Evolutionary conservation across 495 filamentous ascomycete species (phyloP), one percentile per base, ranked within the genome.

Genomic region (Hypoxylon perforatum): DNA sequence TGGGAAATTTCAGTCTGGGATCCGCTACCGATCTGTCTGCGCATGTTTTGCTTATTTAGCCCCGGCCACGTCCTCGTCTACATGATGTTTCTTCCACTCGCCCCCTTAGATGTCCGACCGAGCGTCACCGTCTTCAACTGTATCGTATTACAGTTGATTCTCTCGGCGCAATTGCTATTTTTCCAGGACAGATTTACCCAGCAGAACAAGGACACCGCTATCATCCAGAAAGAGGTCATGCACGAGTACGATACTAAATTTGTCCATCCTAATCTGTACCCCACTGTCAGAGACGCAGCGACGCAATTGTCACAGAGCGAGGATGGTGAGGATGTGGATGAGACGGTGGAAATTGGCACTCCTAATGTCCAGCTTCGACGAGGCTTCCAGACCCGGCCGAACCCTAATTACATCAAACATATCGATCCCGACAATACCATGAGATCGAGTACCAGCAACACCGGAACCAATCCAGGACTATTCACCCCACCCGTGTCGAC

Each of bases 1-100:
- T 98, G 96, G 96, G 93, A 99, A 77, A 75, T 99, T 53, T 85
- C 89, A 0, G 85, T 98, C 14, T 99, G 95, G 95, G 93, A 98
- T 70, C 95, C 95, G 12, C 82, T 91, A 23, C 92, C 95, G 7
- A 82, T 96, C 36, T 92, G 88, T 49, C 76, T 97, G 49, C 87
- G 88, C 3, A 78, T 97, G 3, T 95, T 98, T 73, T 96, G 91
- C 66, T 80, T 95, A 46, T 97, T 99, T 78, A 96, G 93, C 69
- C 95, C 95, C 0, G 92, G 91, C 3, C 95, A 99, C 76, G 85
- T 95, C 35, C 80, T 97, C 28, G 85, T 97, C 39, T 96, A 99
- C 77, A 90, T 83, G 82, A 85, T 97, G 41, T 92, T 93, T 64
- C 85, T 99, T 2, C 95, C 95, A 0, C 83, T 94, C 9, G 81